phyloP scores from a whole-genome alignment of 2,329 filamentous ascomycete genomes.

The Diplodia corticola region DNA sequence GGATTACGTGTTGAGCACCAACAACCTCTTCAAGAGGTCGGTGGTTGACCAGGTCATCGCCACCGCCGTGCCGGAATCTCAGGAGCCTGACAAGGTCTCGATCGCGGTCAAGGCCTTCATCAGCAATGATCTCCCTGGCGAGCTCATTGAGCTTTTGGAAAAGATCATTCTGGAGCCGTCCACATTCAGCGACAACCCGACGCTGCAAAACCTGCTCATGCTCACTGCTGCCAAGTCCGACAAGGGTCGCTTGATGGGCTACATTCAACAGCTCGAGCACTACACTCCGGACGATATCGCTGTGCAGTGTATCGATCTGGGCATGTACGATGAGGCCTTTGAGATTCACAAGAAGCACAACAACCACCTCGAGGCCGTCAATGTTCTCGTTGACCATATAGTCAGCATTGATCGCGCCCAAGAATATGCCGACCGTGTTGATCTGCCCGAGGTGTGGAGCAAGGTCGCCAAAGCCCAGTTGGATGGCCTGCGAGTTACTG shows the following conservation, averaged over 20 bases:
- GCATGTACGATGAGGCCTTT: constrained; percentile 93
- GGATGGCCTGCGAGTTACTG: constrained; percentile 87
- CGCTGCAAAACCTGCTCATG: constrained; percentile 92
- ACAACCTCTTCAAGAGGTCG: constrained; percentile 92
- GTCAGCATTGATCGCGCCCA: constrained; percentile 98
- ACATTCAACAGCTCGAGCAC: constrained; percentile 85
- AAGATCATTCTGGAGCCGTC: constrained; percentile 99
- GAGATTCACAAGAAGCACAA: constrained; percentile 98
- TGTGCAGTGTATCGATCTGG: constrained; percentile 88
- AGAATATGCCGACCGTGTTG: constrained; percentile 91
- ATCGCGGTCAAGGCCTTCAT: constrained; percentile 93
- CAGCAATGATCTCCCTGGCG: constrained; percentile 82
- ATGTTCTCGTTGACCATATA: constrained; percentile 92
- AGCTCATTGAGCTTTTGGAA: constrained; percentile 95
- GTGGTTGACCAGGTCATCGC: constrained; percentile 95
- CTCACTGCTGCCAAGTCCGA: constrained; percentile 96
- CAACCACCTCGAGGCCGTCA: constrained; percentile 81
- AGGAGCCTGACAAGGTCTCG: constrained; percentile 90
- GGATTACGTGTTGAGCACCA: constrained; percentile 90
- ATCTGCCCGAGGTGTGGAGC: constrained; percentile 95
- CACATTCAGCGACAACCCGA: constrained; percentile 95
- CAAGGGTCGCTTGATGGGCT: constrained; percentile 91
- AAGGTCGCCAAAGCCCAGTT: constrained; percentile 97
- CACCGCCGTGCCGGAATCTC: constrained; percentile 89
- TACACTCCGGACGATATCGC: constrained; percentile 94